These are phyloP conservation scores for Ophiostoma piceae DNA, from an alignment of 2,329 filamentous ascomycete genomes.

Conservation along the genomic window DNA sequence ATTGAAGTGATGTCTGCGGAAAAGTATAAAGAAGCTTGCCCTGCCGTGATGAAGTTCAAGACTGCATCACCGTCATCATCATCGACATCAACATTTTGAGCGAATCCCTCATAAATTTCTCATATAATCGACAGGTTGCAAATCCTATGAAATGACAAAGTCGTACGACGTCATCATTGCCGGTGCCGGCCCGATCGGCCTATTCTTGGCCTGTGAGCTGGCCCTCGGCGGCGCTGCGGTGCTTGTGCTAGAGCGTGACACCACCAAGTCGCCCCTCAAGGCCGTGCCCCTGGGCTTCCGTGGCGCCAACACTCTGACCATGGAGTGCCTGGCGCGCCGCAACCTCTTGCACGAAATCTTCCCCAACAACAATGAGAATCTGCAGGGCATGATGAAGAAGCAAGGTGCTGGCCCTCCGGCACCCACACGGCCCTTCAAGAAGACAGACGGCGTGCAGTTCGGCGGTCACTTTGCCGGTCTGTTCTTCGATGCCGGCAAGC, in stretches of 20 bases:
- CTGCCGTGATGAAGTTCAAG: neutral
- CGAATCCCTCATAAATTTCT: neutral
- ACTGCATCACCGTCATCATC: neutral
- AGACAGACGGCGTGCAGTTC: constrained; percentile 18
- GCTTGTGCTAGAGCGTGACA: neutral
- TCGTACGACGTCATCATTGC: neutral
- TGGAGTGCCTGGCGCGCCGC: constrained; percentile 38
- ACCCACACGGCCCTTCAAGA: neutral
- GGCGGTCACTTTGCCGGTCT: constrained; percentile 36
- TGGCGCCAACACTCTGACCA: constrained; percentile 35
- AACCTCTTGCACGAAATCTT: constrained; percentile 30
- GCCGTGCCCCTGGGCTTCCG: constrained; percentile 30
- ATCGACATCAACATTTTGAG: neutral
- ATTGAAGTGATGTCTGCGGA: no score
- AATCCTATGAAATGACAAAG: neutral
- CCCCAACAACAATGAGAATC: neutral
- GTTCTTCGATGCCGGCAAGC: constrained; percentile 29
- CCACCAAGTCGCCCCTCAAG: constrained; percentile 33
- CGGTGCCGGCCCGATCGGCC: neutral
- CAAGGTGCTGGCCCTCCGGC: neutral
- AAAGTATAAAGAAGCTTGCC: neutral
- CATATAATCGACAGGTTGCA: neutral
- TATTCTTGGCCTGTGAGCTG: constrained; percentile 30
- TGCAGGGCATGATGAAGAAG: neutral
- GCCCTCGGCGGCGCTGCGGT: neutral